Evolutionary conservation across 345 rosid genomes (phyloP).

Genomic region (Gossypium stocksii): DNA sequence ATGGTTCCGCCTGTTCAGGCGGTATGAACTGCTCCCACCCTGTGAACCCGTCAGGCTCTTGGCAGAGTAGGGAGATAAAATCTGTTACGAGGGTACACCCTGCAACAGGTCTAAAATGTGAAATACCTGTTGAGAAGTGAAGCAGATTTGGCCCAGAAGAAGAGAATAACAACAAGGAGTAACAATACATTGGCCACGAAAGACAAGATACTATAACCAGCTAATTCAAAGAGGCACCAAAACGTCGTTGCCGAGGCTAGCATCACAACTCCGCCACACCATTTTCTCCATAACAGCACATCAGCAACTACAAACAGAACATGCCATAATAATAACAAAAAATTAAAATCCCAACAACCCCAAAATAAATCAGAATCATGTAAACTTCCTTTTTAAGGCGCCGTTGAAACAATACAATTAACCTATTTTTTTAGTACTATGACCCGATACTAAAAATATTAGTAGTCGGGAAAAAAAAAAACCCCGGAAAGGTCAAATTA

Average conservation of each 20-base stretch:
- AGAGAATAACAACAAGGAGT: conserved; percentile 70
- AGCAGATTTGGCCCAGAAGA: conserved; percentile 98
- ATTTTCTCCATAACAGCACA: conserved; percentile 74
- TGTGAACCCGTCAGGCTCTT: too few species aligned
- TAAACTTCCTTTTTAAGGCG: not conserved
- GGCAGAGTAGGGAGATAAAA: too few species aligned
- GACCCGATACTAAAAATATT: not conserved
- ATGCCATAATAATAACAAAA: not conserved
- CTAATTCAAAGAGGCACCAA: conserved; percentile 79
- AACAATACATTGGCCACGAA: conserved; percentile 70
- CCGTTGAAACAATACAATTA: not conserved
- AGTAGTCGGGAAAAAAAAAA: not conserved
- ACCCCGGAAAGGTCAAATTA: not conserved
- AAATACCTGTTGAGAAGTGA: conserved; percentile 79
- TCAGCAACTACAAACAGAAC: conserved; percentile 57
- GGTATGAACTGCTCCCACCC: too few species aligned
- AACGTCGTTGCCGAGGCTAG: conserved; percentile 46
- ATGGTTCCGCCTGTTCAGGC: too few species aligned
- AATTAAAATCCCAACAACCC: not conserved
- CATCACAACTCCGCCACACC: conserved; percentile 41
- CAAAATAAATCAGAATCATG: not conserved
- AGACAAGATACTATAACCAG: conserved; percentile 69
- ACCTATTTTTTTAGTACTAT: not conserved
- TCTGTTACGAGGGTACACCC: too few species aligned
- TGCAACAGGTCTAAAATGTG: not conserved